Evolutionary conservation across 768 basidiomycete genomes (phyloP).

Genomic region (Solioccasus polychromus): DNA sequence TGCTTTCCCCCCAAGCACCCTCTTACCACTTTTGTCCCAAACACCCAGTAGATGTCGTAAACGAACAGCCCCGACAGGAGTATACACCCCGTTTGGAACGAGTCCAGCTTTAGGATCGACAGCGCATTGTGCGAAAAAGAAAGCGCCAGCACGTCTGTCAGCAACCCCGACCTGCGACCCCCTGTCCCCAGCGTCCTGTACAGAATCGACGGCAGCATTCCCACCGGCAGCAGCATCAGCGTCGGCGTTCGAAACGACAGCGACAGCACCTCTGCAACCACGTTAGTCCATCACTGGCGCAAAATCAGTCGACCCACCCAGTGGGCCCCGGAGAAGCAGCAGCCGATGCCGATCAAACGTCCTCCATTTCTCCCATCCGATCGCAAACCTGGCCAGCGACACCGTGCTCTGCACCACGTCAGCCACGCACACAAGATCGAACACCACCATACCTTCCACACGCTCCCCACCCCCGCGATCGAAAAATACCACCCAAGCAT

Average conservation of each 20-base stretch:
- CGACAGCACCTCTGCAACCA: conserved; percentile 30
- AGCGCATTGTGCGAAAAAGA: conserved; percentile 83
- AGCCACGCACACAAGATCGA: neutral
- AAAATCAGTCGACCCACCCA: conserved; percentile 40
- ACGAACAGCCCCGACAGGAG: conserved; percentile 83
- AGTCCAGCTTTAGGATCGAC: conserved; percentile 78
- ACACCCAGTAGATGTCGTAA: conserved; percentile 96
- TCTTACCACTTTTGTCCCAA: conserved; percentile 80
- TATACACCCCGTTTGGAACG: conserved; percentile 82
- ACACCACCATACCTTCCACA: conserved; percentile 51
- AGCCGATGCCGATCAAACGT: conserved; percentile 47
- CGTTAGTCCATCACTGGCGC: too few relatives aligned
- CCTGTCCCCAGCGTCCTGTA: conserved; percentile 51
- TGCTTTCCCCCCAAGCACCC: neutral
- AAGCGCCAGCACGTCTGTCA: conserved; percentile 74
- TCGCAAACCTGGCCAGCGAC: conserved; percentile 44
- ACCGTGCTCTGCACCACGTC: conserved; percentile 22
- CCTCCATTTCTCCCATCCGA: conserved; percentile 58
- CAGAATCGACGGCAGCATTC: conserved; percentile 60
- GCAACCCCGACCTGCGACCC: conserved; percentile 56
- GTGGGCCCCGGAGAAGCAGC: conserved; percentile 43
- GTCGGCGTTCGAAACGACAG: conserved; percentile 60
- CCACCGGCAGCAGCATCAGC: conserved; percentile 53
- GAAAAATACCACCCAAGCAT: conserved; percentile 76
- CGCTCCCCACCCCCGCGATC: conserved; percentile 58